phyloP scores from a whole-genome alignment of 306 rosid genomes.

The Corylus heterophylla region DNA sequence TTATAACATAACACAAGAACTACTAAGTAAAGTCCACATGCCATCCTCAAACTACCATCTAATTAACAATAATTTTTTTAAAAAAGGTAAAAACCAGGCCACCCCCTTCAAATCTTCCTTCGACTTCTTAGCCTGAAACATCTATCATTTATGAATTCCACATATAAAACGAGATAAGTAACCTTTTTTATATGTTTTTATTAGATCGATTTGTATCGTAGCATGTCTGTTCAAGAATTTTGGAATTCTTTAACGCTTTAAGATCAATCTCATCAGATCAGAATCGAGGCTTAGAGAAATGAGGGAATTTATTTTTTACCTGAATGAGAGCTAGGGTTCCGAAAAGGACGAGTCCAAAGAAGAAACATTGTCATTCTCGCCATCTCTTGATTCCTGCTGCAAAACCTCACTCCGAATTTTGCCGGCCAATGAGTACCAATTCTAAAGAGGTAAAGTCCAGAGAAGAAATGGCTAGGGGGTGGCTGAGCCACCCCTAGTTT shows the following conservation, averaged over 20 bases:
- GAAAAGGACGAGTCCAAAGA: conserved; percentile 54
- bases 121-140: conserved; percentile 79
- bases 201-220: background rate
- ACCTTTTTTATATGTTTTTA: background rate
- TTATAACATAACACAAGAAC: too few relatives aligned
- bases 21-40: too few relatives aligned
- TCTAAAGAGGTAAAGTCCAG: too few relatives aligned
- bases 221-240: background rate
- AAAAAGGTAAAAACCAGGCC: conserved; percentile 22
- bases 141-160: background rate
- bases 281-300: conserved; percentile 1
- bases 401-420: conserved; percentile 11
- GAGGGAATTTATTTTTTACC: conserved; percentile 34
- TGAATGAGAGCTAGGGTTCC: conserved; percentile 65
- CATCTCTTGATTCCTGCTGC: conserved; percentile 43
- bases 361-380: conserved; percentile 56
- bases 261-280: conserved; percentile 19
- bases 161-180: background rate
- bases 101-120: conserved; percentile 77
- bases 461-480: too few relatives aligned
- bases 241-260: background rate
- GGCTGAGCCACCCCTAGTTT: too few relatives aligned
- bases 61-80: too few relatives aligned
- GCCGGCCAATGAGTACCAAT: background rate
- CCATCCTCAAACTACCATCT: too few relatives aligned